Evolutionary conservation across 495 filamentous ascomycete species (phyloP).

Genomic region (Trichoderma gamsii): DNA sequence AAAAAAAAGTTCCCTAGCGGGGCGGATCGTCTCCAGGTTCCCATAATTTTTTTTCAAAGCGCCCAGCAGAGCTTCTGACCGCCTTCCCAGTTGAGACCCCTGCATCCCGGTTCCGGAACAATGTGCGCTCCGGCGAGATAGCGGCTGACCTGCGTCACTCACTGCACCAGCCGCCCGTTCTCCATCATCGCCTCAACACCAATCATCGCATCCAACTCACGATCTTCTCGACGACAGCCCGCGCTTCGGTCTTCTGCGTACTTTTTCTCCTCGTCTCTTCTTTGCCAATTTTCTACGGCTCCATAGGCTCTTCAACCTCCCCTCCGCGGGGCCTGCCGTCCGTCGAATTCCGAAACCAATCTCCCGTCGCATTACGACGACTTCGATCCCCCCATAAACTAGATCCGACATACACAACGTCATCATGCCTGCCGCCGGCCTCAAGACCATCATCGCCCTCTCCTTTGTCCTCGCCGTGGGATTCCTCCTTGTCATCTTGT

Average conservation of each 20-base stretch:
- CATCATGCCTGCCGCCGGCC: conserved; percentile 75
- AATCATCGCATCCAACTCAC: background rate
- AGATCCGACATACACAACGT: background rate
- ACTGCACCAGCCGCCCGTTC: conserved; percentile 7
- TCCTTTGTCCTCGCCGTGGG: conserved; percentile 98
- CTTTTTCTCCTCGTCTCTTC: background rate
- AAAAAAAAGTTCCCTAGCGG: conserved; percentile 10
- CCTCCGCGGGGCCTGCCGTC: conserved; percentile 5
- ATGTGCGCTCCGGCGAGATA: background rate
- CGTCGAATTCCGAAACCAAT: background rate
- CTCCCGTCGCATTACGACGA: background rate
- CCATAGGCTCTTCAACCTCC: background rate
- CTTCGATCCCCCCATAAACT: background rate
- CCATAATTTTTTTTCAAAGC: background rate
- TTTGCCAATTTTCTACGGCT: background rate
- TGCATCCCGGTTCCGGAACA: background rate
- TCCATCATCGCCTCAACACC: conserved; percentile 10
- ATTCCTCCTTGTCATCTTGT: conserved; percentile 98
- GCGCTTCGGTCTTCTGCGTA: background rate
- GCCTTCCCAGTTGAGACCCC: background rate
- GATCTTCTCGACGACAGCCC: background rate
- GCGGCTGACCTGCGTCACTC: conserved; percentile 5
- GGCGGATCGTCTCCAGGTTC: conserved; percentile 8
- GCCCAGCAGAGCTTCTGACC: conserved; percentile 3
- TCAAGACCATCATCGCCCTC: conserved; percentile 97